Conservation (phyloP, 2,329 filamentous ascomycete species). For the Pseudopyrenochaeta lycopersici region DNA sequence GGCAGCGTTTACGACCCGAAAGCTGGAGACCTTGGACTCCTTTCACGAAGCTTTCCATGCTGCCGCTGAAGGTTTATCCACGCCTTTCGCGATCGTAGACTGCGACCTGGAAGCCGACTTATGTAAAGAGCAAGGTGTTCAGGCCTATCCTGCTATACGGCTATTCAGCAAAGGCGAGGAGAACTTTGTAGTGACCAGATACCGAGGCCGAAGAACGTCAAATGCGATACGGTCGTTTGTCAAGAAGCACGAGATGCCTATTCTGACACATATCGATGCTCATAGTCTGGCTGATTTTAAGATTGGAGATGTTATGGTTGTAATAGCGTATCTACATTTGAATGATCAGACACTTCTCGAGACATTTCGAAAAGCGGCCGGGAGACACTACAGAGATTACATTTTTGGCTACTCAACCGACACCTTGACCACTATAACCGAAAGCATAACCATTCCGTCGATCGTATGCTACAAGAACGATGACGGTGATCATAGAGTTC, state of each 20-base stretch:
- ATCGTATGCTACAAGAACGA: constrained; percentile 30
- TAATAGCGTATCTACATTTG: constrained; percentile 23
- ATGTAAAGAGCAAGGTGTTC: constrained; percentile 29
- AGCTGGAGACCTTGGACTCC: constrained; percentile 8
- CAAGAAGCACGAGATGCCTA: constrained; percentile 18
- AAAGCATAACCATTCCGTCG: constrained; percentile 19
- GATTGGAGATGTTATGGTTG: constrained; percentile 21
- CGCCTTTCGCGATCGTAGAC: constrained; percentile 22
- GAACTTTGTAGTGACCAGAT: constrained; percentile 13
- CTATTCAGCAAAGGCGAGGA: constrained; percentile 6
- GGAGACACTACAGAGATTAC: constrained; percentile 14
- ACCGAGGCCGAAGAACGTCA: constrained; percentile 22
- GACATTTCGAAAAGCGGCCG: constrained; percentile 14
- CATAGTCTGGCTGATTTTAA: constrained; percentile 14
- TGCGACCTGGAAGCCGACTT: constrained; percentile 27
- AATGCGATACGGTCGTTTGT: constrained; percentile 21
- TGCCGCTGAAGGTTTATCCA: constrained; percentile 8
- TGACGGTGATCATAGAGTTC: constrained; percentile 23
- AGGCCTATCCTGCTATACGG: constrained; percentile 30
- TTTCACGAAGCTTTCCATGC: constrained; percentile 20
- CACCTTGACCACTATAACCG: constrained; percentile 12
- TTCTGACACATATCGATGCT: constrained; percentile 9
- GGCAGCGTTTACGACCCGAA: constrained; percentile 25
- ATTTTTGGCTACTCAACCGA: constrained; percentile 27
- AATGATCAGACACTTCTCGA: constrained; percentile 7